These are phyloP conservation scores for Colletotrichum eremochloae DNA, from an alignment of 2,329 filamentous ascomycete species.

Conservation along the genomic window DNA sequence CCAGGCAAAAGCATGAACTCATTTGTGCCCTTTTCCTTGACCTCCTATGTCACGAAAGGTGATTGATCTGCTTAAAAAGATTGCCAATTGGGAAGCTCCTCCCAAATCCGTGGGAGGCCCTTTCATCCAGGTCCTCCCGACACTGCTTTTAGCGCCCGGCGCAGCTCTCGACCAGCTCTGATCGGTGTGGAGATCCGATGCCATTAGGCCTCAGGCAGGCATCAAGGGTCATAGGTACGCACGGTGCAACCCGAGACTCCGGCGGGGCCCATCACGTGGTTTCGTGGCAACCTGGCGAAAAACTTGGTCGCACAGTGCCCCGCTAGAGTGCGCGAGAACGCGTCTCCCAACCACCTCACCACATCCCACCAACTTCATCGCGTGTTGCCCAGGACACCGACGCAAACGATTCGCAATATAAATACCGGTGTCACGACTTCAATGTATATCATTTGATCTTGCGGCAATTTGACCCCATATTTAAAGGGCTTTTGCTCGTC, in stretches of 20 bases:
- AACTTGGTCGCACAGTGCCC: slow-evolving; percentile 47
- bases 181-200: slow-evolving; percentile 15
- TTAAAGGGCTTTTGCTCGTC: slow-evolving; percentile 35
- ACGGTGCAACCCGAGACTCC: not conserved
- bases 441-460: slow-evolving; percentile 43
- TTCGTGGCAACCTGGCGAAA: slow-evolving; percentile 58
- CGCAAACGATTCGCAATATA: slow-evolving; percentile 34
- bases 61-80: not conserved
- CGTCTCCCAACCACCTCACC: slow-evolving; percentile 58
- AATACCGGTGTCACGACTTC: slow-evolving; percentile 38
- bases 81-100: not conserved
- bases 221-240: not conserved
- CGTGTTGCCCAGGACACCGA: slow-evolving; percentile 48
- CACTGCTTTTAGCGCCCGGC: slow-evolving; percentile 25
- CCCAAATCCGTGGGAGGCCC: slow-evolving; percentile 11
- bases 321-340: slow-evolving; percentile 51
- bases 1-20: not conserved
- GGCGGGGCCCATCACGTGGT: slow-evolving; percentile 55
- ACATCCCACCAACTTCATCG: slow-evolving; percentile 50
- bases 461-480: slow-evolving; percentile 36
- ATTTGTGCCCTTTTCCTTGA: not conserved
- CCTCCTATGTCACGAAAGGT: not conserved
- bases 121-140: slow-evolving; percentile 8
- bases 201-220: slow-evolving; percentile 36
- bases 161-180: slow-evolving; percentile 9